Base-by-base conservation (phyloP, 805 yeast species). In the Saccharomycopsis sp. region DNA sequence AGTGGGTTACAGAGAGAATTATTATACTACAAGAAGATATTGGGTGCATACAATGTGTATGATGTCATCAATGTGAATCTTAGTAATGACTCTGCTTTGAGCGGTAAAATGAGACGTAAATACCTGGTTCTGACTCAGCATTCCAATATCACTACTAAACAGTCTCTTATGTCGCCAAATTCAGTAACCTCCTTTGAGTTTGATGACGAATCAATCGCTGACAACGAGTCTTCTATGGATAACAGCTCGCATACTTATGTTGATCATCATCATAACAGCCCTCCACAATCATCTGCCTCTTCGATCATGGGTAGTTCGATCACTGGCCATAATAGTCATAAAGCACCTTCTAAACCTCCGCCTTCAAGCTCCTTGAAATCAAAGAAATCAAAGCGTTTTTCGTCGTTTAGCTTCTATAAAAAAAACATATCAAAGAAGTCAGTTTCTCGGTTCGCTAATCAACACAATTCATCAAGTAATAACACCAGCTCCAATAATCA, bases 41-140 rank as follows among this genome's bases (percentile, higher is more conserved):
- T 61, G 19, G 25, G 49, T 19, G 63, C 63, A 2, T 61, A 52
- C 34, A 56, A 61, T 42, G 63, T 61, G n/a, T 61, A 61, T 35
- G 53, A 53, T 51, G 29, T 17, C 53, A 20, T 15, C 7, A 22
- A 20, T 14, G 20, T 20, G 49, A 56, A 50, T 47, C 23, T 34
- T 54, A 7, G 29, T 29, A 34, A 20, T 24, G 14, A 19, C 14
- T 35, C 56, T 5, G 15, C 51, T 44, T n/a, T 9, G 17, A 53
- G 52, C 14, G 55, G 23, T 3, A 19, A 20, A 20, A 29, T 29
- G 38, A 29, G 38, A 29, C 38, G 38, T 12, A 29, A 29, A 29
- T 29, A 29, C 38, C 38, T 29, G 38, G 38, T 29, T 7, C 38
- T 29, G 38, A 29, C 38, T 12, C 38, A 29, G 12, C 38, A 29